Conservation (phyloP, 805 yeast species). For the Zygotorulaspora florentina region DNA sequence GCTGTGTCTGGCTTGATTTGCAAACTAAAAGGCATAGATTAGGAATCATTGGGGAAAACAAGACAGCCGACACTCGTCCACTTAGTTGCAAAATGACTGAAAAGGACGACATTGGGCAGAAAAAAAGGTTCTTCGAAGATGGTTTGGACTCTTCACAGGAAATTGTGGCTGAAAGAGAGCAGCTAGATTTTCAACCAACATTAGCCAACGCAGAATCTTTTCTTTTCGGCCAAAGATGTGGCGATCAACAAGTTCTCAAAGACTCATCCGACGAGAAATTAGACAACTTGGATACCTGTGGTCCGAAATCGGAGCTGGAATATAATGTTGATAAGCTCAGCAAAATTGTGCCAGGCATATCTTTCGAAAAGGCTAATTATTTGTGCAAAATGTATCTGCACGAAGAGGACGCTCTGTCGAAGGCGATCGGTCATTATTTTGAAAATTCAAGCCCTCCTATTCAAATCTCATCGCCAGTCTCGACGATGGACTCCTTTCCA, state of each 20-base stretch:
- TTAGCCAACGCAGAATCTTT: constrained; percentile 22
- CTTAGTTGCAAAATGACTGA: not conserved
- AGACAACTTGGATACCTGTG: not conserved
- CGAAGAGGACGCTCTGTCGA: constrained; percentile 29
- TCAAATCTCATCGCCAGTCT: not conserved
- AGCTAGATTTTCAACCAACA: constrained; percentile 7
- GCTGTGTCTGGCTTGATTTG: too few species aligned
- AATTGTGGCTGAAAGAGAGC: not conserved
- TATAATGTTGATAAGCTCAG: constrained; percentile 15
- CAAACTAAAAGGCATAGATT: too few species aligned
- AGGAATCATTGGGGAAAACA: not conserved
- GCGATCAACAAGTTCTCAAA: not conserved
- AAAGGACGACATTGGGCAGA: constrained; percentile 11
- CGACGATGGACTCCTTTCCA: not conserved
- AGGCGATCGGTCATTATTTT: constrained; percentile 41
- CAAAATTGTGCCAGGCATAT: constrained; percentile 37
- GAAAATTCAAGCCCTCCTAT: constrained; percentile 20
- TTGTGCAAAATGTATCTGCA: constrained; percentile 31
- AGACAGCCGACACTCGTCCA: not conserved
- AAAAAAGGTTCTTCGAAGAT: constrained; percentile 29
- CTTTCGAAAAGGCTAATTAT: constrained; percentile 15
- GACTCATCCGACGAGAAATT: not conserved
- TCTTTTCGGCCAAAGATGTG: constrained; percentile 11
- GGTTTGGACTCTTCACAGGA: constrained; percentile 29
- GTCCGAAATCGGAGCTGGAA: constrained; percentile 3